These are phyloP conservation scores for Calendula officinalis DNA, from an alignment of 129 eudicot genomes.

Conservation along the genomic window DNA sequence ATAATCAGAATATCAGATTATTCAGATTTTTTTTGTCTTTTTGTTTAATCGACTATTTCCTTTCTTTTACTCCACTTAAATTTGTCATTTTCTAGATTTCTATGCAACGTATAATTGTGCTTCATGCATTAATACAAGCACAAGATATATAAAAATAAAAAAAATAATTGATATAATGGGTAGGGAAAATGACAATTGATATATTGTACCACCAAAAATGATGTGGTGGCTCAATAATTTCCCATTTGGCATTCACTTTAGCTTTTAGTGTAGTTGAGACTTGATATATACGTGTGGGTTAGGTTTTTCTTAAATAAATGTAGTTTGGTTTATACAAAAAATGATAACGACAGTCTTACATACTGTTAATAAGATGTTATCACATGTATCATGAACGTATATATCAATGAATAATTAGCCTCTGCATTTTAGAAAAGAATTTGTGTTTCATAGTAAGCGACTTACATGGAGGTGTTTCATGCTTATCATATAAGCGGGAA, in stretches of 20 bases:
- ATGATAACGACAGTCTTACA: no score
- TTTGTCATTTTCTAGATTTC: background rate
- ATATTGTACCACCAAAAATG: constrained; percentile 25
- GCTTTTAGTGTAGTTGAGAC: constrained; percentile 14
- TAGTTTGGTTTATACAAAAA: background rate
- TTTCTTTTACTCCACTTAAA: constrained; percentile 27
- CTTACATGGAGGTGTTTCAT: background rate
- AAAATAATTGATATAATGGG: constrained; percentile 2
- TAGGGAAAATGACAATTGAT: constrained; percentile 29
- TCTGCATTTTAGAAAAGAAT: no score
- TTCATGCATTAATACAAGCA: constrained; percentile 6
- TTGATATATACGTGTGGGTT: background rate
- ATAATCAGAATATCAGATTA: constrained; percentile 22
- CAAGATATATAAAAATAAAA: background rate
- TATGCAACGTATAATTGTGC: constrained; percentile 12
- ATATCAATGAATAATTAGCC: no score
- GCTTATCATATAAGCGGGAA: constrained; percentile 19
- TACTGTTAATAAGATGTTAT: no score
- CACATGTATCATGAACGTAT: no score
- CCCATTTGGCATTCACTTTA: constrained; percentile 16
- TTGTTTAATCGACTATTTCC: background rate
- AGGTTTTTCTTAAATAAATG: constrained; percentile 1
- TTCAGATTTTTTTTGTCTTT: constrained; percentile 18
- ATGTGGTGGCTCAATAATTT: constrained; percentile 29
- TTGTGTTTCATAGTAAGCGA: constrained; percentile 20